These are phyloP conservation scores for Magnolia kwangsiensis DNA, from an alignment of 164 flowering plant genomes.

Conservation along the genomic window DNA sequence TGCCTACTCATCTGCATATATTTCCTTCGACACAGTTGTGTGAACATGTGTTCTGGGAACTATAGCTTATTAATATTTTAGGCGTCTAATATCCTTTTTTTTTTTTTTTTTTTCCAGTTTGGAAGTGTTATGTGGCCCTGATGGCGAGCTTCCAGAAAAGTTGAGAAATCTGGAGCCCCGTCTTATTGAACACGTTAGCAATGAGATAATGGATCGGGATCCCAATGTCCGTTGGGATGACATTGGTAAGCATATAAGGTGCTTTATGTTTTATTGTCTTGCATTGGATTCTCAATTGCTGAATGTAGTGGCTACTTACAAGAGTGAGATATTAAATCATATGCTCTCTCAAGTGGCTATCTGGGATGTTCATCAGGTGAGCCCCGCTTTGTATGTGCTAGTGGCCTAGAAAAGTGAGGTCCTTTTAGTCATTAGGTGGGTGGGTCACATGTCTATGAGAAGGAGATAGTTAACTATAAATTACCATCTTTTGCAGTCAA, in stretches of 20 bases:
- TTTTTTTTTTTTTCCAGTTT: constrained; percentile 39
- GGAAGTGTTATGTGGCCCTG: constrained; percentile 93
- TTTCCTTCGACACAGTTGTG: too few species aligned
- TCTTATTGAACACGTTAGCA: constrained; percentile 93
- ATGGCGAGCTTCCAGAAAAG: constrained; percentile 98
- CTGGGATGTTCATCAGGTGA: background rate
- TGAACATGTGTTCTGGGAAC: too few species aligned
- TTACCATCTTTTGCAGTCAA: background rate
- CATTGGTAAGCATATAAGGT: constrained; percentile 55
- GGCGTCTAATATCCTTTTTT: background rate
- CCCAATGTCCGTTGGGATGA: constrained; percentile 99
- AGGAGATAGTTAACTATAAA: background rate
- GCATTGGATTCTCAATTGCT: background rate
- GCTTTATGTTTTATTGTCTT: background rate
- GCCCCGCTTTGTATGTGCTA: background rate
- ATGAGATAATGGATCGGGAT: constrained; percentile 96
- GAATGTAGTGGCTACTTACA: background rate
- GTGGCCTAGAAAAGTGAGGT: background rate
- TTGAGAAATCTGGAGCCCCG: constrained; percentile 95
- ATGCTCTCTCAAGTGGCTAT: background rate
- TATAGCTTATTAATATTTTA: too few species aligned
- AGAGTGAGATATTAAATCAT: background rate
- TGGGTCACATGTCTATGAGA: background rate
- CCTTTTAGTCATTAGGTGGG: background rate
- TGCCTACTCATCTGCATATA: too few species aligned